These are phyloP conservation scores for Limtongozyma cylindracea DNA, from an alignment of 805 yeast species.

Conservation along the genomic window DNA sequence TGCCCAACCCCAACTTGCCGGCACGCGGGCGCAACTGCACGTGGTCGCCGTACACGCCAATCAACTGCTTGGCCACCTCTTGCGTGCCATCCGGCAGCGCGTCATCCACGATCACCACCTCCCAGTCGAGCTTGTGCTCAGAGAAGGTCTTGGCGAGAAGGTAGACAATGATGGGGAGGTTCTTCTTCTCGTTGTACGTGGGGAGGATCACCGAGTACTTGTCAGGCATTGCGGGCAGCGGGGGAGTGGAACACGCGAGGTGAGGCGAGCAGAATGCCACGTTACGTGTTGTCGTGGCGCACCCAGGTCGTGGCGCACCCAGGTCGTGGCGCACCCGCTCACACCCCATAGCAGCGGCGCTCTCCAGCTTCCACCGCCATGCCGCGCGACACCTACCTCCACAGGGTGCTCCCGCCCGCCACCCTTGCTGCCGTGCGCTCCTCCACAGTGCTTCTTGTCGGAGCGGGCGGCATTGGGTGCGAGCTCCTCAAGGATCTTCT, in stretches of 20 bases:
- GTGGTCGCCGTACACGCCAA: slow-evolving; percentile 29
- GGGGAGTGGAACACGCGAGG: too few species aligned
- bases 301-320: too few species aligned
- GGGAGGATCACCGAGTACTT: slow-evolving; percentile 59
- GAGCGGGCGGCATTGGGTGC: slow-evolving; percentile 96
- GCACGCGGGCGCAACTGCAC: slow-evolving; percentile 45
- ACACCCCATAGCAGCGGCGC: too few species aligned
- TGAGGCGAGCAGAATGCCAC: too few species aligned
- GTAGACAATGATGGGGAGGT: slow-evolving; percentile 41
- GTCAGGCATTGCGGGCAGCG: slow-evolving; percentile 3
- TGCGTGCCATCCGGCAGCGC: slow-evolving; percentile 70
- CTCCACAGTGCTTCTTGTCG: slow-evolving; percentile 54
- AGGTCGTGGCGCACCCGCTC: too few species aligned
- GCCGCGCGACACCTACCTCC: slow-evolving; percentile 16
- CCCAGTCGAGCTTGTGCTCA: slow-evolving; percentile 39
- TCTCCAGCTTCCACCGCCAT: slow-evolving; percentile 2
- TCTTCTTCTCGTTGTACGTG: slow-evolving; percentile 48
- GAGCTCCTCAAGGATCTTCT: slow-evolving; percentile 66
- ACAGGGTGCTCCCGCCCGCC: slow-evolving; percentile 16
- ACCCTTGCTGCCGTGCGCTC: slow-evolving; percentile 6
- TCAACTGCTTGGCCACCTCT: slow-evolving; percentile 35
- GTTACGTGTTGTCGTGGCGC: too few species aligned
- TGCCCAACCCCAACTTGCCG: slow-evolving; percentile 58
- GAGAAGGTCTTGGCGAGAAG: slow-evolving; percentile 43
- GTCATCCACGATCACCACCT: slow-evolving; percentile 54